Conservation (phyloP, 2,329 filamentous ascomycete genomes). For the Basipetospora chlamydospora region DNA sequence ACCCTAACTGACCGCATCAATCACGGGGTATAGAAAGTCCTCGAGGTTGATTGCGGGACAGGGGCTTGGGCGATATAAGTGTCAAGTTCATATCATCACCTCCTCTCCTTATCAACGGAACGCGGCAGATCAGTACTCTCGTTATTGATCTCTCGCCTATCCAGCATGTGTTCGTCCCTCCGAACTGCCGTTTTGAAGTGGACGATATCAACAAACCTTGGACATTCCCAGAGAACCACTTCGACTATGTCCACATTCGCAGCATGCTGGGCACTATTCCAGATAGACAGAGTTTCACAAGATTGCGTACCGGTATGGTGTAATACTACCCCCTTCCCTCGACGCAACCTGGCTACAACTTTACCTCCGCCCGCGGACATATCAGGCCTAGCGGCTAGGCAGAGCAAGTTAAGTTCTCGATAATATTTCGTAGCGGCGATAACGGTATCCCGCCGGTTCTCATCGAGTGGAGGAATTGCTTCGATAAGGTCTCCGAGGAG, state of each 20-base stretch:
- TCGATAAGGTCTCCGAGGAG: slow-evolving; percentile 14
- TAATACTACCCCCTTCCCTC: no score
- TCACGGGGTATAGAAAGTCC: slow-evolving; percentile 12
- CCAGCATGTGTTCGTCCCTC: slow-evolving; percentile 40
- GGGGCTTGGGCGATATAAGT: slow-evolving; percentile 22
- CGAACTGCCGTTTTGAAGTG: slow-evolving; percentile 49
- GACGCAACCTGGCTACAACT: no score
- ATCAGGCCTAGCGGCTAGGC: slow-evolving; percentile 30
- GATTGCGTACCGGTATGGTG: slow-evolving; percentile 29
- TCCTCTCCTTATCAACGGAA: background rate
- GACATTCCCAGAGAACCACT: slow-evolving; percentile 30
- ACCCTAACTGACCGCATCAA: background rate
- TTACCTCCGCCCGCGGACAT: slow-evolving; percentile 12
- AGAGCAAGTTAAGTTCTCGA: slow-evolving; percentile 23
- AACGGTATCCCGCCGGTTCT: slow-evolving; percentile 12
- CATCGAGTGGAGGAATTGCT: slow-evolving; percentile 11
- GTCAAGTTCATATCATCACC: no score
- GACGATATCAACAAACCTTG: slow-evolving; percentile 43
- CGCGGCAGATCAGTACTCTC: background rate
- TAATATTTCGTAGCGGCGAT: slow-evolving; percentile 15
- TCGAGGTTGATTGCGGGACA: slow-evolving; percentile 22
- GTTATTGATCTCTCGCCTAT: slow-evolving; percentile 45
- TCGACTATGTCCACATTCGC: slow-evolving; percentile 46
- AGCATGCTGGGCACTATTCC: slow-evolving; percentile 37
- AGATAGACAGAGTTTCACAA: slow-evolving; percentile 36